Percentiles rank a stretch among this genome's conserved stretches.
These are phyloP conservation scores for Bolboschoenoplectus hybrid DNA, from an alignment of 202 grass and related monocot species.

Conservation along the genomic window DNA sequence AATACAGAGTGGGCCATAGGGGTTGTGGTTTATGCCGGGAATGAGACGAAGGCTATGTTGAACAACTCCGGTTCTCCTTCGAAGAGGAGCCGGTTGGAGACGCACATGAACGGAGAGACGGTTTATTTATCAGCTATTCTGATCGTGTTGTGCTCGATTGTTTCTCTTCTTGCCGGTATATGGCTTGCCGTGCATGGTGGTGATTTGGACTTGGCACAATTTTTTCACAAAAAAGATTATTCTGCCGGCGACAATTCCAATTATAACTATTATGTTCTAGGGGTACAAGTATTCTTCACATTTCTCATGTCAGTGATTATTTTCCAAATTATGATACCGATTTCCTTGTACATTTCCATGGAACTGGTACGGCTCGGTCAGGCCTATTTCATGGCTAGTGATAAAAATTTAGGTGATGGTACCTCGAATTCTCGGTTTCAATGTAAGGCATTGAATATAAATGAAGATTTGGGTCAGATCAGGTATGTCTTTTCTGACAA, in stretches of 20 bases:
- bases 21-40: conserved; percentile 72
- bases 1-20: conserved; percentile 77
- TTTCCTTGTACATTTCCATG: conserved; percentile 91
- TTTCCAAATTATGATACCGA: conserved; percentile 97
- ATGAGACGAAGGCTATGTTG: conserved; percentile 91
- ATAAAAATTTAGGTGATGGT: conserved; percentile 59
- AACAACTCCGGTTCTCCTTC: conserved; percentile 70
- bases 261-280: conserved; percentile 88
- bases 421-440: conserved; percentile 71
- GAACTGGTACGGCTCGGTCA: conserved; percentile 85
- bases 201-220: conserved; percentile 65
- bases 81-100: conserved; percentile 81
- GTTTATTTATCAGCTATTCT: conserved; percentile 74
- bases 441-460: conserved; percentile 89
- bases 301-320: conserved; percentile 93
- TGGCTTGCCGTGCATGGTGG: conserved; percentile 57
- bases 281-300: conserved; percentile 68
- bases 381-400: conserved; percentile 90
- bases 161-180: conserved; percentile 60
- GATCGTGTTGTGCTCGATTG: conserved; percentile 54
- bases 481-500: conserved; percentile 93
- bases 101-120: conserved; percentile 80
- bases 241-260: conserved; percentile 32
- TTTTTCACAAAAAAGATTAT: conserved; percentile 83
- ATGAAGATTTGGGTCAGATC: conserved; percentile 90